Evolutionary conservation across 2,329 filamentous ascomycete genomes (phyloP).

Genomic region (Beauveria sp.): DNA sequence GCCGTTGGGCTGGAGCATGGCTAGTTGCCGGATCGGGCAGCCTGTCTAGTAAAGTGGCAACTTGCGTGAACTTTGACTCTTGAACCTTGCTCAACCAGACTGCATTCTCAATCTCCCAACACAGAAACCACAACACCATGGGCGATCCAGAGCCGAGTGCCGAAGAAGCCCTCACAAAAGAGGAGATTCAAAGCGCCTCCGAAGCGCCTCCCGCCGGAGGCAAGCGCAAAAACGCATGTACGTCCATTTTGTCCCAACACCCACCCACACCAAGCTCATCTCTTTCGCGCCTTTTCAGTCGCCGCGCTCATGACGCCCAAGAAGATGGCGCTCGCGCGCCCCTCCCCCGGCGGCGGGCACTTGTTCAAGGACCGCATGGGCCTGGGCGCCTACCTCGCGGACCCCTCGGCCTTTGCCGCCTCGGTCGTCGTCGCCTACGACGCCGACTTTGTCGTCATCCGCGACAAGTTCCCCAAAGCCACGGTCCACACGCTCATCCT

Average conservation of each 20-base stretch:
- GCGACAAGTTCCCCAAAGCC: constrained; percentile 81
- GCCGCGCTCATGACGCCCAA: constrained; percentile 31
- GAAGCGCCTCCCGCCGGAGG: constrained; percentile 19
- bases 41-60: background rate
- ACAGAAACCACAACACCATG: constrained; percentile 15
- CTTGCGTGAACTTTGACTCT: background rate
- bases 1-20: background rate
- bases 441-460: constrained; percentile 64
- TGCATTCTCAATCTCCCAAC: background rate
- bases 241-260: background rate
- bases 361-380: constrained; percentile 48
- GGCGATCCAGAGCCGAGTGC: constrained; percentile 19
- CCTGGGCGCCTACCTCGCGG: constrained; percentile 57
- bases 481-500: constrained; percentile 82
- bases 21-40: background rate
- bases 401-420: constrained; percentile 49
- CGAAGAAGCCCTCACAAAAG: constrained; percentile 34
- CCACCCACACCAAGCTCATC: background rate
- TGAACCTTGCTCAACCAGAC: background rate
- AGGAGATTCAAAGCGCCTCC: constrained; percentile 30
- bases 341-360: constrained; percentile 11
- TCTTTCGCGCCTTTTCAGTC: constrained; percentile 18
- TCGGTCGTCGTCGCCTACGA: constrained; percentile 59
- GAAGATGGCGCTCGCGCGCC: constrained; percentile 22
- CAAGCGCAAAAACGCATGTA: constrained; percentile 35